Base-by-base conservation (phyloP, 192 early-diverging fungal species). In the Umbelopsis isabellina region DNA sequence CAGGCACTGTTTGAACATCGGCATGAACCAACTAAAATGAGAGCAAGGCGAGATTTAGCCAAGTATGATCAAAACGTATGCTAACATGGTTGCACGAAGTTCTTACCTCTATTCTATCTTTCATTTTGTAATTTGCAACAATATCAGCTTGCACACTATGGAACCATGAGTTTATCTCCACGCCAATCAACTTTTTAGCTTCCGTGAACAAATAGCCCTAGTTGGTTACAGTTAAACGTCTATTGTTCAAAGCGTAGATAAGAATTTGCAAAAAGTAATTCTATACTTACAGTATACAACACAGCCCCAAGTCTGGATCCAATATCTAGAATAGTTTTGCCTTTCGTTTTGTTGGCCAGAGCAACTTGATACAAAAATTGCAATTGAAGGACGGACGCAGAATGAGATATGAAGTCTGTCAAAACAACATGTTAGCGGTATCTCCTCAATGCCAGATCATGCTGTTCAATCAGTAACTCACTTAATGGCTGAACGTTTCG, bases 101-200 rank as follows among this genome's bases (percentile, higher is more conserved):
- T 23, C 13, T 65, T 76, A 84, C 85, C 73, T 87, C 73, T 12
- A 85, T 71, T 30, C 87, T 70, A 46, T 88, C 82, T 20, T 81
- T 79, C 69, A 88, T 76, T 16, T 73, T 75, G 58, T 85, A 85
- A 55, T 86, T 84, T 48, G 78, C 45, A 21, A 87, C 74, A 46
- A 83, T 86, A 2, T 83, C 77, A 16, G 68, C 70, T 64, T 85
- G 83, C 16, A 88, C 74, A 46, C 85, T 78, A 44, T 77, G 79
- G 53, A 86, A 88, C 73, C 82, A 86, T n/a, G 76, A 75, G 47
- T 87, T 88, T 73, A 87, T 79, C 65, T 88, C 87, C 8, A 88
- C 79, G 50, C 87, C 87, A 58, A 88, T 85, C 18, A 88, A 18
- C 65, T 79, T 80, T 27, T 80, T 85, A 9, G 84, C 81, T 15